phyloP scores from a whole-genome alignment of 2,329 filamentous ascomycete genomes.

The Fonsecaea pedrosoi region DNA sequence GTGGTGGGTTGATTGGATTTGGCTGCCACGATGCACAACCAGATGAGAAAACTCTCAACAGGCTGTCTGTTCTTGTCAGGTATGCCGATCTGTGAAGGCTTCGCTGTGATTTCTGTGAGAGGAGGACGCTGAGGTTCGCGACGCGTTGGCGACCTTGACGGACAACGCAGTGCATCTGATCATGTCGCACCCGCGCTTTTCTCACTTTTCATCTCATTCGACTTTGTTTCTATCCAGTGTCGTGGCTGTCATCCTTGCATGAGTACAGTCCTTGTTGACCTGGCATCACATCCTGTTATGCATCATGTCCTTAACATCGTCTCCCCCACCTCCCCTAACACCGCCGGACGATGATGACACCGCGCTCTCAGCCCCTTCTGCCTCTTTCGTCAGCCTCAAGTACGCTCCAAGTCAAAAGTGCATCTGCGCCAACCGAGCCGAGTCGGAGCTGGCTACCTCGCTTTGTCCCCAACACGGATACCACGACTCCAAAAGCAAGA shows the following conservation, averaged over 20 bases:
- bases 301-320: background rate
- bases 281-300: background rate
- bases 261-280: background rate
- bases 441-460: background rate
- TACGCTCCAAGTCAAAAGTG: conserved; percentile 17
- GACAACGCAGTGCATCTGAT: background rate
- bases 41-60: background rate
- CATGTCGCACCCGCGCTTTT: background rate
- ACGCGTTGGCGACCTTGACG: background rate
- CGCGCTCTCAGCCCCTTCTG: background rate
- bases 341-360: background rate
- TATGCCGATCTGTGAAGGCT: background rate
- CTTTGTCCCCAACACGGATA: conserved; percentile 25
- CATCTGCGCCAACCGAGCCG: conserved; percentile 9
- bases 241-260: background rate
- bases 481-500: conserved; percentile 15
- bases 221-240: background rate
- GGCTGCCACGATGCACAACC: background rate
- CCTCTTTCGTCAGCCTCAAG: conserved; percentile 1
- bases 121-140: background rate
- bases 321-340: background rate
- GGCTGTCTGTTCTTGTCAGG: background rate
- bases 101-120: background rate
- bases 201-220: background rate
- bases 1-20: background rate